Evolutionary conservation across 176 grass and related monocot species (phyloP).

Genomic region (Carex pumila): DNA sequence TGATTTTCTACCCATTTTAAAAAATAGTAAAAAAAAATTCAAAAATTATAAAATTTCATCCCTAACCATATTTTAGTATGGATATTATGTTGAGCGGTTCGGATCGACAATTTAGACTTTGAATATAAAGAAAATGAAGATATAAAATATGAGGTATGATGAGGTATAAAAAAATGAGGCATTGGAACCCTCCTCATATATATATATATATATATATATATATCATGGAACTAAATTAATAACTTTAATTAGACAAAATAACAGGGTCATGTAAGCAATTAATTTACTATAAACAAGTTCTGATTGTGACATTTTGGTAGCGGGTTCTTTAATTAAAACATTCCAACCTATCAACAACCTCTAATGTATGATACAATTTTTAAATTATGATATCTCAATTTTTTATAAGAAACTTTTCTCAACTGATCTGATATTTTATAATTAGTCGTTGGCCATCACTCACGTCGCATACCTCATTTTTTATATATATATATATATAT

Average conservation of each 20-base stretch:
- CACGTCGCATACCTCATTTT: not conserved
- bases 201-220: no score
- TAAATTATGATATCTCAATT: not conserved
- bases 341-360: not conserved
- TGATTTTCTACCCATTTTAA: no score
- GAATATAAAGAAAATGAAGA: no score
- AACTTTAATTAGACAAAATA: not conserved
- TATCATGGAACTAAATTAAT: not conserved
- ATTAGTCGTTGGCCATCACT: constrained; percentile 16
- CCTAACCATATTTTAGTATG: no score
- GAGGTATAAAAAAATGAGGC: no score
- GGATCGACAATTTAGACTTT: no score
- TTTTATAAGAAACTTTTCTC: not conserved
- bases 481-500: not conserved
- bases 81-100: no score
- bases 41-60: no score
- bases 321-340: not conserved
- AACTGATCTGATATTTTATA: constrained; percentile 1
- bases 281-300: not conserved
- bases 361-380: not conserved
- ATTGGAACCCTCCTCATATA: no score
- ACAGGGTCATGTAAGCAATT: not conserved
- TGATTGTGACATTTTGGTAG: not conserved
- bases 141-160: no score
- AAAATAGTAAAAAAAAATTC: no score